Evolutionary conservation across 768 basidiomycete species (phyloP).

Genomic region (Tricholoma sp.): DNA sequence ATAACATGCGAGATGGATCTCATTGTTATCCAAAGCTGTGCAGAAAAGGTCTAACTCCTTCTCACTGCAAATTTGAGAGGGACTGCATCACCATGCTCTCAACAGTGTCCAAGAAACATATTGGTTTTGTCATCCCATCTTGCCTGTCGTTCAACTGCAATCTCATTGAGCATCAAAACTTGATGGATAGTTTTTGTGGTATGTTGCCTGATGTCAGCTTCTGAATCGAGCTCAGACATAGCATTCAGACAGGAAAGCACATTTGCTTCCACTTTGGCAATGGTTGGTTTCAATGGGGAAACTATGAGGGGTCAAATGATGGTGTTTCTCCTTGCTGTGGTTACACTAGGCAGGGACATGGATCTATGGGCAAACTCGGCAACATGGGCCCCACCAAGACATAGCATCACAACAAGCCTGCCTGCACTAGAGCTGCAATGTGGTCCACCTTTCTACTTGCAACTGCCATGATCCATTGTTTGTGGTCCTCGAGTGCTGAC

Average conservation of each 20-base stretch:
- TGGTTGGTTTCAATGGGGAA: background rate
- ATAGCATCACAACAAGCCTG: slow-evolving; percentile 1
- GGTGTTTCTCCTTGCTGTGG: background rate
- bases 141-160: background rate
- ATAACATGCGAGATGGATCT: background rate
- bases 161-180: too few species aligned
- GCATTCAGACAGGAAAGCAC: background rate
- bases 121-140: background rate
- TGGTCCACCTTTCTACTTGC: background rate
- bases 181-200: too few species aligned
- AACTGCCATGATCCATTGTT: background rate
- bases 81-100: background rate
- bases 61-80: background rate
- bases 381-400: slow-evolving; percentile 8
- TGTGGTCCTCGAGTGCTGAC: background rate
- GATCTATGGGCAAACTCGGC: slow-evolving; percentile 11
- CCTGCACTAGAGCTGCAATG: background rate
- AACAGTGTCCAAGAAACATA: background rate
- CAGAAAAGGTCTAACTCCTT: background rate
- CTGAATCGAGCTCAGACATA: background rate
- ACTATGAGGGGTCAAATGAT: slow-evolving; percentile 1
- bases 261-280: slow-evolving; percentile 1
- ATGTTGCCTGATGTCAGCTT: too few species aligned
- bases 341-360: slow-evolving; percentile 11
- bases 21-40: background rate